Evolutionary conservation across 306 rosid species (phyloP), one percentile per base, ranked within the genome.

Genomic region (Rosa multiflora): DNA sequence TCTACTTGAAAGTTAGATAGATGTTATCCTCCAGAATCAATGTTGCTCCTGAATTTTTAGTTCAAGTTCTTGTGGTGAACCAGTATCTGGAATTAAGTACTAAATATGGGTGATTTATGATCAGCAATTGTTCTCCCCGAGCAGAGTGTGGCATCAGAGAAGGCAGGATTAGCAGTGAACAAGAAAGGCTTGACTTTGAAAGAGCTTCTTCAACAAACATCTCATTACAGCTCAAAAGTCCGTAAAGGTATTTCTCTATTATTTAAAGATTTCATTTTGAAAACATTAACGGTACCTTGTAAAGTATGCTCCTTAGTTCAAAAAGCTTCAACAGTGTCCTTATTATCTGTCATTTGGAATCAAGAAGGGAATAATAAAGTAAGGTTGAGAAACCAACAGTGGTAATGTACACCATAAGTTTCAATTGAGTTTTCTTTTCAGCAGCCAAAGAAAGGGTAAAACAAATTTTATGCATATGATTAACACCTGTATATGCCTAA

Each of bases 61-160:
- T 32, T 63, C 17, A 14, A 29, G 37, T 11, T 55, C 13, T 81
- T 73, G 67, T 74, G 48, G 35, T 56, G 76, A 71, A 52, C 21
- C 48, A 15, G 77, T 47, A 39, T 39, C 48, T 51, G 35, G 79
- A 67, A 67, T 29, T 67, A 35, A 59, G 49, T 67, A 76, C 80
- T 72, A 23, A 51, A 78, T 63, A 10, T 40, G 78, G 47, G 48
- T 53, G 32, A 51, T 74, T 44, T 85, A 61, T 56, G 82, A 58
- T 78, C 97, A 94, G 98, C 97, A 76, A 92, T 91, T 71, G 77
- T 91, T 80, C 88, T 95, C 68, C 98, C 98, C 20, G 99, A 95
- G 87, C 98, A 88, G 89, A 95, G 96, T 44, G 83, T 95, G 79
- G 96, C 96, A 10, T 84, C 99, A 1, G 94, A 92, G 85, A 95